Percentiles rank a stretch among this genome's conserved stretches.
Conservation (phyloP, 2,329 filamentous ascomycete species). For the Apiospora phragmitis region DNA sequence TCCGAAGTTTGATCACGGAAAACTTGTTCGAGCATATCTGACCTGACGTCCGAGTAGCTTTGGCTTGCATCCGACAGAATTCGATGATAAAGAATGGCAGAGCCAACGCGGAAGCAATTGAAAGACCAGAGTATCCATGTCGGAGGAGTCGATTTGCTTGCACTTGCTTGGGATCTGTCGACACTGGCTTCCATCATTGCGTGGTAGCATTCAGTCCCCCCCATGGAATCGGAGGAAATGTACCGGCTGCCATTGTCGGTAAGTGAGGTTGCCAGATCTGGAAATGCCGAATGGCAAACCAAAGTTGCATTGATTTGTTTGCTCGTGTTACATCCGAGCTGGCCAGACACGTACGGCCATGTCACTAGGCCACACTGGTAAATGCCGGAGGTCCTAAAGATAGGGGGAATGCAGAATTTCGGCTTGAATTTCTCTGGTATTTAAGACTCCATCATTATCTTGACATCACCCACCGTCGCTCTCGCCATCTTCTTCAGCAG, state of each 20-base stretch:
- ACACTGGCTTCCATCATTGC: background rate
- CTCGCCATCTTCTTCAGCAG: constrained; percentile 86
- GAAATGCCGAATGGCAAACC: background rate
- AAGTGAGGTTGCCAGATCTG: background rate
- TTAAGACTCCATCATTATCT: constrained; percentile 47
- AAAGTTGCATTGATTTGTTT: background rate
- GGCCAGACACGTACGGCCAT: background rate
- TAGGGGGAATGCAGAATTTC: background rate
- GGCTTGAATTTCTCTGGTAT: constrained; percentile 7
- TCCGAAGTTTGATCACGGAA: background rate
- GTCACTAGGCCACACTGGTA: background rate
- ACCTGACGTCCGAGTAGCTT: background rate
- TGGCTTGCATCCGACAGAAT: background rate
- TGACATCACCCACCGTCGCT: constrained; percentile 66
- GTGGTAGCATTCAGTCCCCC: background rate
- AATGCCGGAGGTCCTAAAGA: background rate
- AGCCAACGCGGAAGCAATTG: background rate
- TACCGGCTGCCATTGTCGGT: background rate
- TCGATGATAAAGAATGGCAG: background rate
- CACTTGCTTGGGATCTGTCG: background rate
- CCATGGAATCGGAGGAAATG: background rate
- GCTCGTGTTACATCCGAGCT: background rate
- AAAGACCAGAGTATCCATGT: background rate
- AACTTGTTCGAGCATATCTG: background rate
- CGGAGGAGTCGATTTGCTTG: background rate